Evolutionary conservation across 805 yeast species (phyloP), one percentile per base, ranked within the genome.

Genomic region (Metschnikowia amazonensis): DNA sequence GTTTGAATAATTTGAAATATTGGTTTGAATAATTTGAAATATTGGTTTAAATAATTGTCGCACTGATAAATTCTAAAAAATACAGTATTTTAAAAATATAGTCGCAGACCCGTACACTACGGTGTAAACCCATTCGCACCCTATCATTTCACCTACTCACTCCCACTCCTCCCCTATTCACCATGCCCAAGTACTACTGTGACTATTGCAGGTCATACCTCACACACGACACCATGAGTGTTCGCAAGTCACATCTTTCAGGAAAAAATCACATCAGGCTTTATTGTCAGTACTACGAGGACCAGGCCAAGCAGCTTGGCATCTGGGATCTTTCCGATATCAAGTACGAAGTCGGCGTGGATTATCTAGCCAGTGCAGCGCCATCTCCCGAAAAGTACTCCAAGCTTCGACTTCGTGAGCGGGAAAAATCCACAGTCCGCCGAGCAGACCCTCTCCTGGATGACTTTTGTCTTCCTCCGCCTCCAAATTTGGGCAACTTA

Each of bases 211-310:
- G 81, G 59, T 80, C 89, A 16, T 84, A 84, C 56, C 68, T 89
- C 47, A 89, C 96, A 1, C 96, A 89, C 61, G 96, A 88, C 64
- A 84, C 94, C n/a, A 70, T 80, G 56, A 84, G 94, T 66, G 96
- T 89, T 44, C 67, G 96, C 18, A 83, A 84, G 58, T 81, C 89
- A 34, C 97, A 89, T 64, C 63, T 86, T 34, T 69, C 76, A 32
- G 97, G 97, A 8, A 80, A 78, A 55, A 83, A 86, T 62, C 97
- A 89, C 63, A 70, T 86, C 35, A 75, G 77, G 49, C 72, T 77
- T 44, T 86, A 84, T 42, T 81, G 89, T 48, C 85, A 84, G 46
- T 88, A 86, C 67, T 89, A 86, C 60, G 86, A 85, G 55, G 51
- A 51, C 32, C 57, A 64, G 50, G 69, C 67, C 16, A 60, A 60